phyloP scores from a whole-genome alignment of 1,139 yeast genomes.

The Nakaseomyces sp. region DNA sequence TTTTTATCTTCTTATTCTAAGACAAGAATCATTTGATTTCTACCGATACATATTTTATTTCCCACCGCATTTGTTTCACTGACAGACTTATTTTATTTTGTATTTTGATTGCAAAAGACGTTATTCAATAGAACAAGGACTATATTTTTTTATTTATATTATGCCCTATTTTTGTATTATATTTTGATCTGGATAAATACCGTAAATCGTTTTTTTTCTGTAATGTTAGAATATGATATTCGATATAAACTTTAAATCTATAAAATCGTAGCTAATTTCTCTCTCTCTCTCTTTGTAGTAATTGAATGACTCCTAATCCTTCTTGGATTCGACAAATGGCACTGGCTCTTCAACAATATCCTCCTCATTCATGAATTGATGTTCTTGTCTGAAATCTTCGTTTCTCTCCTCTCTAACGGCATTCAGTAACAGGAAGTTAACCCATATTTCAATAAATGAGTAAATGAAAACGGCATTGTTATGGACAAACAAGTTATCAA shows the following conservation, averaged over 20 bases:
- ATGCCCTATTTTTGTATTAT: neutral
- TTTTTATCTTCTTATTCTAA: too few relatives aligned
- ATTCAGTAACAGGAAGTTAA: constrained; percentile 54
- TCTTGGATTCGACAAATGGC: constrained; percentile 6
- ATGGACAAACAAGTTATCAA: constrained; percentile 40
- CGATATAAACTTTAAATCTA: neutral
- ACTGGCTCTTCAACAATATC: constrained; percentile 9
- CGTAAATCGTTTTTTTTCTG: neutral
- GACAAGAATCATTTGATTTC: too few relatives aligned
- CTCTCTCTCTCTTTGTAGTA: too few relatives aligned
- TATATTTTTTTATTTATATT: neutral
- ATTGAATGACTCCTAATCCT: too few relatives aligned
- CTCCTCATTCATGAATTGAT: constrained; percentile 14
- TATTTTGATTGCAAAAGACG: neutral
- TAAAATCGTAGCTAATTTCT: neutral
- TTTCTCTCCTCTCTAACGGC: constrained; percentile 53
- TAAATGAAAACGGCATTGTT: constrained; percentile 56
- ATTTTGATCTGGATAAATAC: neutral
- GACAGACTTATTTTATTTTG: neutral
- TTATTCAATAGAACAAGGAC: neutral
- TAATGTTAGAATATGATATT: neutral
- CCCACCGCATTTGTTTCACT: too few relatives aligned
- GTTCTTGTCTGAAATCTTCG: constrained; percentile 22
- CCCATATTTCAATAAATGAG: constrained; percentile 63
- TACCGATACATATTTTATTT: too few relatives aligned